These are phyloP conservation scores for Lunasporangiospora selenospora DNA, from an alignment of 192 early-diverging fungal genomes.

Conservation along the genomic window DNA sequence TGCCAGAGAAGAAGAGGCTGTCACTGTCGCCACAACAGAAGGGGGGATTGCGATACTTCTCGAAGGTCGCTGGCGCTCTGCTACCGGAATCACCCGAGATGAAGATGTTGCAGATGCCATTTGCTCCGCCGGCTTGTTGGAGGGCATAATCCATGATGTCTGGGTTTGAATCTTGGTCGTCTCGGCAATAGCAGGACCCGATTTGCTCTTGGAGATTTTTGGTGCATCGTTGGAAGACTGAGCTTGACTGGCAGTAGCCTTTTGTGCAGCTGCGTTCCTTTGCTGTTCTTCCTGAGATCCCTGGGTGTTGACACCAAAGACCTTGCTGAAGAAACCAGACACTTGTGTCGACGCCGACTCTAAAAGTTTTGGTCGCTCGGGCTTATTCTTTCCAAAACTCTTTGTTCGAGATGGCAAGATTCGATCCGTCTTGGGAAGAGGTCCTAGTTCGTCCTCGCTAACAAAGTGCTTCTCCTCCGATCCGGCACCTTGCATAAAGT, in stretches of 20 bases:
- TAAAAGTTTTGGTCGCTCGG: constrained; percentile 25
- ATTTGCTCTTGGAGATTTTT: constrained; percentile 22
- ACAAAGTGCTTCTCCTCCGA: background rate
- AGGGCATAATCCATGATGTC: constrained; percentile 23
- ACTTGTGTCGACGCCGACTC: constrained; percentile 26
- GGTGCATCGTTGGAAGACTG: constrained; percentile 11
- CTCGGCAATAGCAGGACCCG: constrained; percentile 17
- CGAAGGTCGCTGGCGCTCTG: background rate
- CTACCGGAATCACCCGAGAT: background rate
- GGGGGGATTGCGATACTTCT: background rate
- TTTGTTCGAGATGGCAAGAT: background rate
- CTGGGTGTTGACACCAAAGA: constrained; percentile 28
- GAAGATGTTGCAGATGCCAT: background rate
- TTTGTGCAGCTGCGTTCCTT: background rate
- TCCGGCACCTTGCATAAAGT: constrained; percentile 36
- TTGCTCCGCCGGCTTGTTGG: constrained; percentile 1
- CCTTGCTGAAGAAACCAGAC: constrained; percentile 45
- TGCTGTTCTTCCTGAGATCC: background rate
- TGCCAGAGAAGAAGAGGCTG: constrained; percentile 26
- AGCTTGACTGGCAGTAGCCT: background rate
- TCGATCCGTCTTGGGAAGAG: background rate
- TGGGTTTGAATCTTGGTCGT: constrained; percentile 31
- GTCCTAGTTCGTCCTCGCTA: background rate
- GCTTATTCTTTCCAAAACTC: background rate
- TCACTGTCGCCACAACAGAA: constrained; percentile 8